Evolutionary conservation across 2,329 filamentous ascomycete genomes (phyloP).

Genomic region (Ceratocystis colombiana): DNA sequence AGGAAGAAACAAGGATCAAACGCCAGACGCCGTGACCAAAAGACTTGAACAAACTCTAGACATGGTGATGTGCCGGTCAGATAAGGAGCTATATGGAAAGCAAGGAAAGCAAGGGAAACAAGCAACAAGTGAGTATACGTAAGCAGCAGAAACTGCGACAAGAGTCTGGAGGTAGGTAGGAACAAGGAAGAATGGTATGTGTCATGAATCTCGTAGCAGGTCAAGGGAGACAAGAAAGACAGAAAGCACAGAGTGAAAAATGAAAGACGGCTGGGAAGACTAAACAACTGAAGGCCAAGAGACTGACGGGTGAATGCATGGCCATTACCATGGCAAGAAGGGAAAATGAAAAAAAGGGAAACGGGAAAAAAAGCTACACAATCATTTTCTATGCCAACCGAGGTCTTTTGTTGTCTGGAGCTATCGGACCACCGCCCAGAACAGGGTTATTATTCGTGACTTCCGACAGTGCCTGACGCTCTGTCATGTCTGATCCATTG

Average conservation of each 20-base stretch:
- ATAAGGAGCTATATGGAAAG: too few species aligned
- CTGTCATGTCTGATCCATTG: conserved; percentile 17
- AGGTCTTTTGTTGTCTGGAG: conserved; percentile 44
- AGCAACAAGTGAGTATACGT: not conserved
- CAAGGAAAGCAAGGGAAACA: not conserved
- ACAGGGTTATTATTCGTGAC: conserved; percentile 38
- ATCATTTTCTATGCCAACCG: conserved; percentile 34
- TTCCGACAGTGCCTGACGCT: conserved; percentile 42
- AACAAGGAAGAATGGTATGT: not conserved
- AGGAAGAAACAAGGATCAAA: not conserved
- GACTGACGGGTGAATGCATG: too few species aligned
- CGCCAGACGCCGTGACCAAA: not conserved
- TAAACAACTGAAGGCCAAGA: too few species aligned
- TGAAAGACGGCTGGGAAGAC: too few species aligned
- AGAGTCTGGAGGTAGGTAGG: not conserved
- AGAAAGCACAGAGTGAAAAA: too few species aligned
- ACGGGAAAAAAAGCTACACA: not conserved
- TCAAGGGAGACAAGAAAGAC: too few species aligned
- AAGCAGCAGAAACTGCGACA: not conserved
- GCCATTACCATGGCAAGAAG: too few species aligned
- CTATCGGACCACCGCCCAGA: conserved; percentile 28
- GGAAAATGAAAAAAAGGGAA: not conserved
- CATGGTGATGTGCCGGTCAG: too few species aligned
- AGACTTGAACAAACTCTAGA: not conserved
- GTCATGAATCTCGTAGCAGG: conserved; percentile 7